Evolutionary conservation across 2,329 filamentous ascomycete species (phyloP).

Genomic region (Escovopsis sp.): DNA sequence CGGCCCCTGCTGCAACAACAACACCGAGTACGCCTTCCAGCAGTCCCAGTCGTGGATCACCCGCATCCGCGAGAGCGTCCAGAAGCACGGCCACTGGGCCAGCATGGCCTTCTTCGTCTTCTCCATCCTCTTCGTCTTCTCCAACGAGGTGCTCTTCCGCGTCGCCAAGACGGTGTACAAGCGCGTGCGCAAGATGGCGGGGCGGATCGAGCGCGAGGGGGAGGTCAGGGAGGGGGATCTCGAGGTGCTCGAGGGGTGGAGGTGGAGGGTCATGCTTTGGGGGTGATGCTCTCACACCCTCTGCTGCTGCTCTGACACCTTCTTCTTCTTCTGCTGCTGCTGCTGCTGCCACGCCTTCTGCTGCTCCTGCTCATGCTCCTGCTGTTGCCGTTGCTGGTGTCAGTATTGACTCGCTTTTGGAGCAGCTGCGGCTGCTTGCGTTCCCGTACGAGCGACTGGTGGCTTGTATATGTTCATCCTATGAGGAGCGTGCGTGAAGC

Average conservation of each 20-base stretch:
- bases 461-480: too few species aligned
- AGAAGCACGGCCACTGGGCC: conserved; percentile 28
- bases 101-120: conserved; percentile 39
- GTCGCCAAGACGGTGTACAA: conserved; percentile 36
- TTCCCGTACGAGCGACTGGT: too few species aligned
- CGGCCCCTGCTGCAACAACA: conserved; percentile 18
- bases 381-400: too few species aligned
- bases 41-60: conserved; percentile 33
- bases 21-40: conserved; percentile 41
- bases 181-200: conserved; percentile 30
- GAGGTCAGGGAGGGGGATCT: conserved; percentile 33
- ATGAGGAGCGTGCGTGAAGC: too few species aligned
- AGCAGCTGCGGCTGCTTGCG: too few species aligned
- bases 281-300: conserved; percentile 7
- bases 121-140: conserved; percentile 41
- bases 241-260: conserved; percentile 35
- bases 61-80: conserved; percentile 30
- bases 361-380: too few species aligned
- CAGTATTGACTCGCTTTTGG: too few species aligned
- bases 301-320: too few species aligned
- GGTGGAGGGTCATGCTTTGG: conserved; percentile 39
- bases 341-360: too few species aligned
- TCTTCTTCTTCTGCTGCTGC: too few species aligned
- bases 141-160: conserved; percentile 40
- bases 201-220: conserved; percentile 32